Evolutionary conservation across 805 yeast species (phyloP).

Genomic region (Monosporozyma unispora): DNA sequence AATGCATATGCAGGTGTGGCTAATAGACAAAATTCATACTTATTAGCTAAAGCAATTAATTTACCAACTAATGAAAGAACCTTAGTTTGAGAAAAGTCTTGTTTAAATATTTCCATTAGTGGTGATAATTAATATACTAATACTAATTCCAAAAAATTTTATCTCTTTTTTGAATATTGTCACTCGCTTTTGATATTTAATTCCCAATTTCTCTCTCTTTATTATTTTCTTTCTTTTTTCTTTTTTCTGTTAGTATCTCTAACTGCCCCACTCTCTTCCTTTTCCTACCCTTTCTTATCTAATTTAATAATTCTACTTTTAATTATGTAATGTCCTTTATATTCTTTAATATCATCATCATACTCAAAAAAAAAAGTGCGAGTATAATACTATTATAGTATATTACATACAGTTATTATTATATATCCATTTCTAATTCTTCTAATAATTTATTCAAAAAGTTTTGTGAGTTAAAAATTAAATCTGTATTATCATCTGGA

Average conservation of each 20-base stretch:
- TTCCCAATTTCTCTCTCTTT: neutral
- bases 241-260: neutral
- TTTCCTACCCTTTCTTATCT: neutral
- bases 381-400: neutral
- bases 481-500: neutral
- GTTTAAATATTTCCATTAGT: no score
- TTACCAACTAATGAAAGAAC: constrained; percentile 26
- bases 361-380: no score
- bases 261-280: neutral
- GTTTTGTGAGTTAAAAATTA: constrained; percentile 7
- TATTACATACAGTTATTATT: neutral
- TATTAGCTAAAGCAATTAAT: constrained; percentile 26
- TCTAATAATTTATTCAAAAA: constrained; percentile 8
- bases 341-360: neutral
- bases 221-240: neutral
- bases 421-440: constrained; percentile 4
- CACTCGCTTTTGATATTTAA: no score
- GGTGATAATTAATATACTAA: no score
- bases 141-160: neutral
- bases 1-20: constrained; percentile 66
- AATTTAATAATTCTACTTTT: neutral
- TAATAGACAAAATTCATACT: constrained; percentile 48
- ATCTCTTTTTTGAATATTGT: neutral
- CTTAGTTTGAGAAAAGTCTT: neutral
- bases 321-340: neutral